A percentile compares a stretch with the other conserved stretches of the same genome.
phyloP scores from a whole-genome alignment of 768 basidiomycete genomes.

The Agrocybe chaxingu region DNA sequence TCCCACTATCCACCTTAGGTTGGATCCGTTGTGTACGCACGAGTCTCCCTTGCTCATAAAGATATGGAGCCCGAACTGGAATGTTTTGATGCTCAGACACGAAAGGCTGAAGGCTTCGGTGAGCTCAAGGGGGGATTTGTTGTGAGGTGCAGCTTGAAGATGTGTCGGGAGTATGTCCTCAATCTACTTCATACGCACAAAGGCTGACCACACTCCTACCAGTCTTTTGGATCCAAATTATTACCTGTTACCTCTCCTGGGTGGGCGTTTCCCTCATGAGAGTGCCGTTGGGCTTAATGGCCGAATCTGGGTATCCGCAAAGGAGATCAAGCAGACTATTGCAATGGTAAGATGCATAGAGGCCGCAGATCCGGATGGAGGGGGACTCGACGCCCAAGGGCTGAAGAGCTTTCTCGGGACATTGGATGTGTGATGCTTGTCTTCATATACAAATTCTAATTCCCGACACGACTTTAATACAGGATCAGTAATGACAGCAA shows the following conservation, averaged over 20 bases:
- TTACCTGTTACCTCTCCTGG: constrained; percentile 79
- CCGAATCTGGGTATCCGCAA: constrained; percentile 83
- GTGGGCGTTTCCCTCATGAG: constrained; percentile 82
- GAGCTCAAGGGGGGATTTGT: constrained; percentile 90
- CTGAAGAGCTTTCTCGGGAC: constrained; percentile 51
- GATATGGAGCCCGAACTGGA: constrained; percentile 99
- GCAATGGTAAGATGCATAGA: constrained; percentile 78
- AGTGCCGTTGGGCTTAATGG: constrained; percentile 90
- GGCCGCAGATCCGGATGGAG: constrained; percentile 73
- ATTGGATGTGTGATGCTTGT: constrained; percentile 32
- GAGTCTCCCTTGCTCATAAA: constrained; percentile 90
- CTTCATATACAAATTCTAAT: constrained; percentile 2
- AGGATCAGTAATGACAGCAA: background rate
- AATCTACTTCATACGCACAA: background rate
- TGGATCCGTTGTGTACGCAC: constrained; percentile 86
- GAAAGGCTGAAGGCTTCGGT: constrained; percentile 90
- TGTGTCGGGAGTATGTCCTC: constrained; percentile 76
- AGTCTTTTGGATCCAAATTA: constrained; percentile 81
- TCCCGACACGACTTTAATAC: background rate
- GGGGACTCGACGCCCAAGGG: constrained; percentile 51
- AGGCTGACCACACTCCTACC: constrained; percentile 1
- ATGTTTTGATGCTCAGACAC: constrained; percentile 92
- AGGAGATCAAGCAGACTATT: constrained; percentile 71
- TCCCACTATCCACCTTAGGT: constrained; percentile 47
- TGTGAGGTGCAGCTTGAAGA: constrained; percentile 74